Conservation (phyloP, 2,329 filamentous ascomycete genomes). For the Penicillium vulpinum region DNA sequence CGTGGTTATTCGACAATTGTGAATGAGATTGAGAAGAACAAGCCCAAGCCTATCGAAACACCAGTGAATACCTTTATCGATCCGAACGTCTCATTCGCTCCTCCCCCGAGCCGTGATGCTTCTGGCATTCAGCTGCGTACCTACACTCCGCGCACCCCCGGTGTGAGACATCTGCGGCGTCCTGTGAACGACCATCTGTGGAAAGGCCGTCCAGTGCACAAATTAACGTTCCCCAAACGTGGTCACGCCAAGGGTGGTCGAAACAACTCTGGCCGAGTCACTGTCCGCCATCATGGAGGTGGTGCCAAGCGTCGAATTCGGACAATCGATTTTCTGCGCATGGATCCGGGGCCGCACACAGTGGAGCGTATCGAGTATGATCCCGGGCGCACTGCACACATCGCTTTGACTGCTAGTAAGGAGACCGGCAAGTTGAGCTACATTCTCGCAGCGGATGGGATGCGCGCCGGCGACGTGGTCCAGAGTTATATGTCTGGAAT, state of each 20-base stretch:
- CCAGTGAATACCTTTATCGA: conserved; percentile 34
- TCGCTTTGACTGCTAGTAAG: conserved; percentile 78
- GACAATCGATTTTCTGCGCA: conserved; percentile 83
- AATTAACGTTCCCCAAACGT: conserved; percentile 87
- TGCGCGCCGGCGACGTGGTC: conserved; percentile 86
- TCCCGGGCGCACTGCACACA: conserved; percentile 87
- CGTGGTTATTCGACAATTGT: conserved; percentile 56
- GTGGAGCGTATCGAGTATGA: conserved; percentile 97
- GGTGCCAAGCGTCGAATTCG: conserved; percentile 90
- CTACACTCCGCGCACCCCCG: conserved; percentile 91
- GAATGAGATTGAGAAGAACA: conserved; percentile 38
- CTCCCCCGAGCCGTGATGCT: conserved; percentile 47
- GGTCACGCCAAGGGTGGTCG: conserved; percentile 90
- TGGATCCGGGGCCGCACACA: conserved; percentile 74
- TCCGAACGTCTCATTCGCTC: conserved; percentile 44
- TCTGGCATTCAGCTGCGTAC: conserved; percentile 63
- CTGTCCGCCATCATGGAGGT: conserved; percentile 87
- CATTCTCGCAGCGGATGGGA: conserved; percentile 91
- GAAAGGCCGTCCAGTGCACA: conserved; percentile 82
- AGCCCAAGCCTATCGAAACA: conserved; percentile 26
- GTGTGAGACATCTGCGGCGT: conserved; percentile 84
- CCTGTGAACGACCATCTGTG: conserved; percentile 96
- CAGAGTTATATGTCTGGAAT: conserved; percentile 92
- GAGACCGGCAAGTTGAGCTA: conserved; percentile 77
- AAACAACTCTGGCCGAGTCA: conserved; percentile 82